phyloP scores from a whole-genome alignment of 2,329 filamentous ascomycete species.

The Aspergillus sojae region DNA sequence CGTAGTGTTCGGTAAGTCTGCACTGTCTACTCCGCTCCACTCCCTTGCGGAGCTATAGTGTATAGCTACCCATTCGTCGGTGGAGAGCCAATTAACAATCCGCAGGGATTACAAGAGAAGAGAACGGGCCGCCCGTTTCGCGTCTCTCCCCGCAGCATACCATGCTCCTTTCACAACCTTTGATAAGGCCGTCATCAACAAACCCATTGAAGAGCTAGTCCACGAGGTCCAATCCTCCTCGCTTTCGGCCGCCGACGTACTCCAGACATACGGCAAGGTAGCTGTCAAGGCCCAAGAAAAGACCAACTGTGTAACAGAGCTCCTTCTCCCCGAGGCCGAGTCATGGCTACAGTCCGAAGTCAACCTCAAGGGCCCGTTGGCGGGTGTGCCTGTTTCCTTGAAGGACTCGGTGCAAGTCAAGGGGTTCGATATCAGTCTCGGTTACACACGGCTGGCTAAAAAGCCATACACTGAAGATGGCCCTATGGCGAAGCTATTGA shows the following conservation, averaged over 20 bases:
- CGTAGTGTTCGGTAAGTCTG: conserved; percentile 66
- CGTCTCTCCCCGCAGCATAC: conserved; percentile 66
- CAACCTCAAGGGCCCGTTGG: conserved; percentile 79
- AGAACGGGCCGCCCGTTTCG: conserved; percentile 71
- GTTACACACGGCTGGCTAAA: conserved; percentile 72
- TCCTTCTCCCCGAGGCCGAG: conserved; percentile 79
- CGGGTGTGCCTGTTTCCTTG: conserved; percentile 82
- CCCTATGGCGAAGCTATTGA: conserved; percentile 72
- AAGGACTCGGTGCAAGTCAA: conserved; percentile 78
- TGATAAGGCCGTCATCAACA: conserved; percentile 70
- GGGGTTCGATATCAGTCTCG: conserved; percentile 81
- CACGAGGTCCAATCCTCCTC: conserved; percentile 72
- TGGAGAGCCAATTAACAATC: neutral
- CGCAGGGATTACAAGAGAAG: conserved; percentile 76
- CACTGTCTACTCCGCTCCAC: neutral
- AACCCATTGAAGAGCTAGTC: conserved; percentile 77
- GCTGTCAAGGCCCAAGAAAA: conserved; percentile 79
- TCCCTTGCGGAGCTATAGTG: neutral
- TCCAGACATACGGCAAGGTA: conserved; percentile 85
- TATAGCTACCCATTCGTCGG: neutral
- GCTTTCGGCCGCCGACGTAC: conserved; percentile 69
- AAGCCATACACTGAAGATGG: conserved; percentile 71
- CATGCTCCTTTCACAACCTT: conserved; percentile 63
- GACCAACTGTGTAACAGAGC: conserved; percentile 88
- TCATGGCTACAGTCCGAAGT: conserved; percentile 64